Conservation (phyloP, 495 filamentous ascomycete genomes). For the Aspergillus cavernicola region DNA sequence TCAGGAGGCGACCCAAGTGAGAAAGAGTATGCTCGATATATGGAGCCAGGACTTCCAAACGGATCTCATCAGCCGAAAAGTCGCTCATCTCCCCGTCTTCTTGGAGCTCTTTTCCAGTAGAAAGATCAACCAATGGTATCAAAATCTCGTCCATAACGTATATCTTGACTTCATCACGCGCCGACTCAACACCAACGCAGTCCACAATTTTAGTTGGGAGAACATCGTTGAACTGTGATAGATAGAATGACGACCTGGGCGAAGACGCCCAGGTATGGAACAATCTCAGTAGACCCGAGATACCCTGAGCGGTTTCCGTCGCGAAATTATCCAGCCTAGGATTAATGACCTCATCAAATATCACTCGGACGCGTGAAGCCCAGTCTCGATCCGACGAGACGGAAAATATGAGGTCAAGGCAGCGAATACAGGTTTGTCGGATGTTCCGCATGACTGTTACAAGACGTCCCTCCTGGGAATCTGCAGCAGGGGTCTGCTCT, state of each 20-base stretch:
- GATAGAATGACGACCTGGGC: constrained; percentile 60
- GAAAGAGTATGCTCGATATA: constrained; percentile 67
- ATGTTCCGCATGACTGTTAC: constrained; percentile 63
- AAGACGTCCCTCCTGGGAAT: constrained; percentile 41
- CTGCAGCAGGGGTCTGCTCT: constrained; percentile 32
- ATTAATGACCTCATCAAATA: constrained; percentile 71
- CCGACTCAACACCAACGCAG: constrained; percentile 65
- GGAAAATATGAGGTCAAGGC: constrained; percentile 70
- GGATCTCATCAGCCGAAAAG: constrained; percentile 46
- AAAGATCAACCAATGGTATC: constrained; percentile 53
- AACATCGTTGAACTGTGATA: constrained; percentile 58
- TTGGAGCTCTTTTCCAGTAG: constrained; percentile 42
- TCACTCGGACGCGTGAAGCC: constrained; percentile 61
- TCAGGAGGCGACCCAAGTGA: constrained; percentile 64
- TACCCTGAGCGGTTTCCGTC: constrained; percentile 79
- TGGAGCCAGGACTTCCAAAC: constrained; percentile 58
- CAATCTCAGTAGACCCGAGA: constrained; percentile 77
- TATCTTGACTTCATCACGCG: constrained; percentile 83
- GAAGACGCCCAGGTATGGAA: constrained; percentile 75
- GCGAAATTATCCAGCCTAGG: constrained; percentile 77
- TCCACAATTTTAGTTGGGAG: constrained; percentile 68
- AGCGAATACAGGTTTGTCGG: constrained; percentile 71
- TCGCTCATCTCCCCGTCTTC: constrained; percentile 53
- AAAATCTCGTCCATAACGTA: constrained; percentile 75
- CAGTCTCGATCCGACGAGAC: constrained; percentile 64